Evolutionary conservation across 177 flowering plant species (phyloP).

Genomic region (Tripterygium wilfordii): DNA sequence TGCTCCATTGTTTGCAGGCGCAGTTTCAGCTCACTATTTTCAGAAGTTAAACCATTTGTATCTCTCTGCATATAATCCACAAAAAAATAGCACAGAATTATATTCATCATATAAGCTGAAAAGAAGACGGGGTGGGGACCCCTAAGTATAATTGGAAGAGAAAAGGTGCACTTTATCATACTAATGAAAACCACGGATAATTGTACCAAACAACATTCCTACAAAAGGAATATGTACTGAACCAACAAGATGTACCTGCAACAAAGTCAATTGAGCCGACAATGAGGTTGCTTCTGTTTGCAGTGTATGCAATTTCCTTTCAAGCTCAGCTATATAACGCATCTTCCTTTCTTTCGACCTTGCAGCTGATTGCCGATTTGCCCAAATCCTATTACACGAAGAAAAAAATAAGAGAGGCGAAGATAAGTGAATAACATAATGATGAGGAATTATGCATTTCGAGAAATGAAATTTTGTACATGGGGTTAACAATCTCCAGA

Average conservation of each 20-base stretch:
- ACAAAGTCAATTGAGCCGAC: conserved; percentile 81
- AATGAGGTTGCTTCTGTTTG: conserved; percentile 96
- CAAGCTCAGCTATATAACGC: conserved; percentile 96
- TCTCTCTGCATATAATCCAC: conserved; percentile 63
- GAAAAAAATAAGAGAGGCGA: not conserved
- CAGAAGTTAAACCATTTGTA: conserved; percentile 77
- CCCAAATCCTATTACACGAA: conserved; percentile 72
- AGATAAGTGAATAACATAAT: not conserved
- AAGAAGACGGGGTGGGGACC: too few species aligned
- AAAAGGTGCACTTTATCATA: not conserved
- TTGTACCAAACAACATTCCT: too few species aligned
- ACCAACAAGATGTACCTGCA: conserved; percentile 52
- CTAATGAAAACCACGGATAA: not conserved
- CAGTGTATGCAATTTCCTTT: conserved; percentile 84
- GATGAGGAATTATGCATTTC: too few species aligned
- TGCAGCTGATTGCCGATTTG: conserved; percentile 98
- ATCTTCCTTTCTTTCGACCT: conserved; percentile 98
- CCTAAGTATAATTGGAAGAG: not conserved
- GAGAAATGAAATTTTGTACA: too few species aligned
- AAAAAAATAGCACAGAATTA: not conserved
- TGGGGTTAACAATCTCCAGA: not conserved
- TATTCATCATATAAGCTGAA: not conserved
- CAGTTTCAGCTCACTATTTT: conserved; percentile 88
- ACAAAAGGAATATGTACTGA: not conserved
- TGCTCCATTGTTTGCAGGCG: conserved; percentile 95